Conservation (phyloP, 164 flowering plant genomes). For the Nelumbo lutea region DNA sequence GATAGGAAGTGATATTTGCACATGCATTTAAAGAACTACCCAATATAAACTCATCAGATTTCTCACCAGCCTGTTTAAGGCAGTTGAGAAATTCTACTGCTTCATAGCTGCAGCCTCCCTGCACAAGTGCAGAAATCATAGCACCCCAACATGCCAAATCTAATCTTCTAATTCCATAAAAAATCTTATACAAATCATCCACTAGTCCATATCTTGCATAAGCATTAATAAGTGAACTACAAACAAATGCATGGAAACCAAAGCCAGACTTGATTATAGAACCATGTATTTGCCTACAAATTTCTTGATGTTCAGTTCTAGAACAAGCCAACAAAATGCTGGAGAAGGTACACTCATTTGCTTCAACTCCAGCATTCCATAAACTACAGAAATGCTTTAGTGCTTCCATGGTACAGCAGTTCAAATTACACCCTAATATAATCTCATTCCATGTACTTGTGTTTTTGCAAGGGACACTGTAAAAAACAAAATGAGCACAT, state of each 20-base stretch:
- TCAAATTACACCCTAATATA: constrained; percentile 36
- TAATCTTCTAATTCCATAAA: constrained; percentile 20
- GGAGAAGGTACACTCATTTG: constrained; percentile 35
- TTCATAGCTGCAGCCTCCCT: constrained; percentile 26
- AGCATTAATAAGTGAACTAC: constrained; percentile 34
- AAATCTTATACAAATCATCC: constrained; percentile 27
- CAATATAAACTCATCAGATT: constrained; percentile 48
- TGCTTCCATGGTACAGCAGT: constrained; percentile 23
- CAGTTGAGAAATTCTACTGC: constrained; percentile 27
- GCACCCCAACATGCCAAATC: constrained; percentile 43
- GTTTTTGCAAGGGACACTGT: constrained; percentile 11
- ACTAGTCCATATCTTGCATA: constrained; percentile 28
- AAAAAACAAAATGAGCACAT: constrained; percentile 30
- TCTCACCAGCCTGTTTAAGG: constrained; percentile 29
- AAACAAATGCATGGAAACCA: constrained; percentile 22
- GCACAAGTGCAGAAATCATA: constrained; percentile 43
- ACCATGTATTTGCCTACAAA: constrained; percentile 36
- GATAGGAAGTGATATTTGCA: constrained; percentile 26
- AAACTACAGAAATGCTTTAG: constrained; percentile 26
- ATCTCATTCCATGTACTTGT: constrained; percentile 41
- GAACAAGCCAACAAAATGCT: constrained; percentile 29
- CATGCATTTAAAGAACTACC: constrained; percentile 44
- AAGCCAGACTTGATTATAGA: constrained; percentile 37
- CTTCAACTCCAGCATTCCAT: constrained; percentile 22
- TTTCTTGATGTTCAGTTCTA: constrained; percentile 18